Conservation (phyloP, 495 filamentous ascomycete species). For the Aspergillus nidulans region DNA sequence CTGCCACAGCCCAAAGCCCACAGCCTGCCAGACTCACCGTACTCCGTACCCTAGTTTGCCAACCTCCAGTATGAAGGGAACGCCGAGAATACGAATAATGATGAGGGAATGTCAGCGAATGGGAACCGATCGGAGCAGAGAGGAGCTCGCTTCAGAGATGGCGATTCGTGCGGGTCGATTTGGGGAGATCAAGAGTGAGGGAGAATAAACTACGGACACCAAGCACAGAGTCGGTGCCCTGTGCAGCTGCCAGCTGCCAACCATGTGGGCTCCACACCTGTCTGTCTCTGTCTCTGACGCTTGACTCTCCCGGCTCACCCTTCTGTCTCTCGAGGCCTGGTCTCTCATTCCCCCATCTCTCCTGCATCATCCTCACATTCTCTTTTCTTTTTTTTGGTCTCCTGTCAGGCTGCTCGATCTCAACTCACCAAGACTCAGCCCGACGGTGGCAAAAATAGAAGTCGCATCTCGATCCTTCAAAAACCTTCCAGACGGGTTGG, state of each 20-base stretch:
- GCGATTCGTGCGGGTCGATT: conserved; percentile 1
- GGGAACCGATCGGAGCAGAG: conserved; percentile 7
- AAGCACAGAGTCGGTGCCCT: conserved; percentile 2
- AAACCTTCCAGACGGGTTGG: background rate
- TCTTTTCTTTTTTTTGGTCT: conserved; percentile 1
- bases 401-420: background rate
- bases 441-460: conserved; percentile 2
- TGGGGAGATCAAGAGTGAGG: background rate
- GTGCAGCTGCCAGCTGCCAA: conserved; percentile 43
- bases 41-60: too few relatives aligned
- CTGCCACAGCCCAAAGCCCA: background rate
- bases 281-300: background rate
- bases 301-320: too few relatives aligned
- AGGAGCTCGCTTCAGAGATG: background rate
- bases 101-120: background rate
- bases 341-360: background rate
- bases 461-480: background rate
- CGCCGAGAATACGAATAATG: background rate
- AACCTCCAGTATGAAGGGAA: conserved; percentile 9
- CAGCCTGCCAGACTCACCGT: background rate
- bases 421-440: background rate
- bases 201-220: conserved; percentile 7
- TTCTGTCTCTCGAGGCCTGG: background rate
- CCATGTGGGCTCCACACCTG: conserved; percentile 29
- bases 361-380: background rate